These are phyloP conservation scores for Cyberlindnera veronae DNA, from an alignment of 805 yeast species.

Conservation along the genomic window DNA sequence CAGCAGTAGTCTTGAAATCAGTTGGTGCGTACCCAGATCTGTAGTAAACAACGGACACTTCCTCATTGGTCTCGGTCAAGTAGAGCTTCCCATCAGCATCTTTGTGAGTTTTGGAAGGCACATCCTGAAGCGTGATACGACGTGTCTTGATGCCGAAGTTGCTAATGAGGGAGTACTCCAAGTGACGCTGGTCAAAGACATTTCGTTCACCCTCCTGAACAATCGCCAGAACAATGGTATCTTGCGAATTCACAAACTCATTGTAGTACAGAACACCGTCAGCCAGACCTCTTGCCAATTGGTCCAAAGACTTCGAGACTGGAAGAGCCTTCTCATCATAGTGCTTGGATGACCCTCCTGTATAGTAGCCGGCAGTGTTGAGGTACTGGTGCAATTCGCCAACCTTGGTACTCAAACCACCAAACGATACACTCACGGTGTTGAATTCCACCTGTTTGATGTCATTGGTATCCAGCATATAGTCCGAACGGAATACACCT, in stretches of 20 bases:
- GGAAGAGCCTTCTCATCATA: constrained; percentile 54
- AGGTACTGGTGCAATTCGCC: constrained; percentile 70
- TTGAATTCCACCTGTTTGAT: constrained; percentile 96
- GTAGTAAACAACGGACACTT: constrained; percentile 84
- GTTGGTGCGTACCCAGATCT: constrained; percentile 85
- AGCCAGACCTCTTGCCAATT: constrained; percentile 67
- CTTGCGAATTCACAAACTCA: constrained; percentile 22
- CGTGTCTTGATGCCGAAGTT: constrained; percentile 55
- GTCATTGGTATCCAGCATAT: constrained; percentile 53
- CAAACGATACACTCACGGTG: constrained; percentile 93
- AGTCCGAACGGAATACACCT: constrained; percentile 89
- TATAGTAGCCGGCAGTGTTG: constrained; percentile 56
- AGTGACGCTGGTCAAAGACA: constrained; percentile 83
- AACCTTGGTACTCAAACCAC: constrained; percentile 80
- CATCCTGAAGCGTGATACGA: constrained; percentile 66
- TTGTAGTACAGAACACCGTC: constrained; percentile 61
- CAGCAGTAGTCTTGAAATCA: constrained; percentile 62
- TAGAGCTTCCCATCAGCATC: constrained; percentile 44
- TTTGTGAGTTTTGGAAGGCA: constrained; percentile 39
- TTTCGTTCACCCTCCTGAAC: constrained; percentile 86
- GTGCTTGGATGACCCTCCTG: constrained; percentile 36
- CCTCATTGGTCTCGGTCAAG: constrained; percentile 54
- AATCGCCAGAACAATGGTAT: constrained; percentile 65
- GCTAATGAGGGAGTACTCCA: constrained; percentile 67
- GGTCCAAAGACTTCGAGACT: constrained; percentile 57